Percentiles rank a stretch among this genome's conserved stretches.
Evolutionary conservation across 2,329 filamentous ascomycete genomes (phyloP).

Genomic region (Talaromyces sp.): DNA sequence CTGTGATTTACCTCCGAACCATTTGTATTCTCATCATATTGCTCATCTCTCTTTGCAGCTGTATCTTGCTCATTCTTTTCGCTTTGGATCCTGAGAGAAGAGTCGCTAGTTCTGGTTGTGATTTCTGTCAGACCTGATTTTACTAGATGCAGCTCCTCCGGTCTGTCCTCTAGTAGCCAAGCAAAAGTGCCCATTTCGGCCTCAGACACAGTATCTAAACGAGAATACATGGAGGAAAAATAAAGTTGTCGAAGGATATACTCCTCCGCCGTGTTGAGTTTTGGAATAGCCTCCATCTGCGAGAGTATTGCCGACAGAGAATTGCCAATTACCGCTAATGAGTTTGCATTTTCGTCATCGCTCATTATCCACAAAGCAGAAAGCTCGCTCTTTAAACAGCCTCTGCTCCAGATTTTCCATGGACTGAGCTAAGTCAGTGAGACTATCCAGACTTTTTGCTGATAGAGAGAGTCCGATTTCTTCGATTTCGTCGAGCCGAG

Average conservation of each 20-base stretch:
- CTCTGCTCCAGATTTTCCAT: not conserved
- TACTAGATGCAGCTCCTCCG: not conserved
- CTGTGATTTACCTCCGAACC: not conserved
- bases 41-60: not conserved
- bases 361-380: not conserved
- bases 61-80: not conserved
- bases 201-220: slow-evolving; percentile 20
- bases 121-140: not conserved
- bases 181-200: slow-evolving; percentile 22
- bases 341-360: not conserved
- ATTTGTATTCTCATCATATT: not conserved
- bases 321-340: not conserved
- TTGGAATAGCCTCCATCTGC: not conserved
- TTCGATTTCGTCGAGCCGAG: not conserved
- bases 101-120: not conserved
- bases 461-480: not conserved
- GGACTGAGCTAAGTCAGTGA: not conserved
- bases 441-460: not conserved
- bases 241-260: slow-evolving; percentile 15
- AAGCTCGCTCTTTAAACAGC: not conserved
- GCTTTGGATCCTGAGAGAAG: not conserved
- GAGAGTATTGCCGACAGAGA: not conserved
- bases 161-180: slow-evolving; percentile 21
- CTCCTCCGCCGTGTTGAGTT: not conserved
- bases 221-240: slow-evolving; percentile 20